phyloP scores from a whole-genome alignment of 2,329 filamentous ascomycete species.

The Stemphylium lycopersici region DNA sequence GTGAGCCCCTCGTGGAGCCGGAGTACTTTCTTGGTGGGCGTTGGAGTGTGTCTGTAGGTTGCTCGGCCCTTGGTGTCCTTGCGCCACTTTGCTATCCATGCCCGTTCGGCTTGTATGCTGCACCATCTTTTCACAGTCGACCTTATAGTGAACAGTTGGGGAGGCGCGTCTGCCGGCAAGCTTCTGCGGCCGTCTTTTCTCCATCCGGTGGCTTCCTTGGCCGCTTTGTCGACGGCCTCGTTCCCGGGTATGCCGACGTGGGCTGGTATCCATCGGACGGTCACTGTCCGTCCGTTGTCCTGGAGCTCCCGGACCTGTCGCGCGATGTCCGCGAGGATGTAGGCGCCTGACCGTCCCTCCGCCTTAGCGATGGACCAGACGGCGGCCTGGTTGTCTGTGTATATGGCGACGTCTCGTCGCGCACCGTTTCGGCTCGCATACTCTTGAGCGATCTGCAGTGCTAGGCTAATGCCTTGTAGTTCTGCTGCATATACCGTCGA shows the following conservation, averaged over 20 bases:
- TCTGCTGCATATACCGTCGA: conserved; percentile 21
- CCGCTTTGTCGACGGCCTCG: conserved; percentile 7
- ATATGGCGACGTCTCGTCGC: conserved; percentile 17
- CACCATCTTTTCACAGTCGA: conserved; percentile 15
- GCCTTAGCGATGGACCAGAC: conserved; percentile 19
- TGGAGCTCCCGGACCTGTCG: conserved; percentile 16
- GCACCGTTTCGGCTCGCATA: conserved; percentile 17
- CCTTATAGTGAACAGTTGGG: conserved; percentile 4
- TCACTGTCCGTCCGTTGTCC: conserved; percentile 1
- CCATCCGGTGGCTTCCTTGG: conserved; percentile 23
- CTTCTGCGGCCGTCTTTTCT: conserved; percentile 15
- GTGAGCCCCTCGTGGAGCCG: conserved; percentile 17
- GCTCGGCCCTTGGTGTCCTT: conserved; percentile 11
- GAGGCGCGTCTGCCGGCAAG: conserved; percentile 15
- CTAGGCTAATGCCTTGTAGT: conserved; percentile 24
- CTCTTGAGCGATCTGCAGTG: conserved; percentile 21
- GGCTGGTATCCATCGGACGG: background rate
- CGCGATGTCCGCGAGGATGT: conserved; percentile 23
- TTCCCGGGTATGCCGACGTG: background rate
- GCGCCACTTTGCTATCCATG: conserved; percentile 8
- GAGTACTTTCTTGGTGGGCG: conserved; percentile 19
- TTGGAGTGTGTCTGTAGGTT: conserved; percentile 13
- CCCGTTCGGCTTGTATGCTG: conserved; percentile 7
- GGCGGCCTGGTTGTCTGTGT: conserved; percentile 25
- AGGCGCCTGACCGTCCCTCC: conserved; percentile 19